These are phyloP conservation scores for Ophiocytium majus DNA, from an alignment of 352 stramenopile genomes.

Conservation along the genomic window DNA sequence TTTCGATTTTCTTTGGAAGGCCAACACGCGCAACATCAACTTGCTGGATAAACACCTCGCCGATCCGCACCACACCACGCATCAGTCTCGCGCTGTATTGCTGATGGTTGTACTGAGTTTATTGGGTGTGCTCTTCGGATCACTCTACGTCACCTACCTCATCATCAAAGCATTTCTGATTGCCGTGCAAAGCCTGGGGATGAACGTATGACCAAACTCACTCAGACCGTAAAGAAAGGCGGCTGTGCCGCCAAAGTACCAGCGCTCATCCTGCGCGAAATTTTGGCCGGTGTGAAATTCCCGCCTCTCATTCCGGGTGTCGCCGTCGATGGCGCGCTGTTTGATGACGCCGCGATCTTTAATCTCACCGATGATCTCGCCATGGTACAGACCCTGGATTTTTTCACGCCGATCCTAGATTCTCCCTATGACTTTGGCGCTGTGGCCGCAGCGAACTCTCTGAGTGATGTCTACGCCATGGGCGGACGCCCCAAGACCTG, in stretches of 20 bases:
- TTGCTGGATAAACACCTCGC: no score
- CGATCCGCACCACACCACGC: no score
- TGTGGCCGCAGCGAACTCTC: conserved; percentile 62
- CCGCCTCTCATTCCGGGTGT: neutral
- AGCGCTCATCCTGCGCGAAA: conserved; percentile 6
- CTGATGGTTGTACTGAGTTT: no score
- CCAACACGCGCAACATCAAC: neutral
- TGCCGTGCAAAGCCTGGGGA: no score
- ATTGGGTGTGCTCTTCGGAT: no score
- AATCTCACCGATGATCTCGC: neutral
- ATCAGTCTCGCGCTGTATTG: no score
- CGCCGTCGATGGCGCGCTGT: neutral
- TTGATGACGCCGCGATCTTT: conserved; percentile 5
- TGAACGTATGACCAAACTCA: conserved; percentile 2
- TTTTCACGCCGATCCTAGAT: conserved; percentile 33
- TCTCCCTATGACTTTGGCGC: conserved; percentile 56
- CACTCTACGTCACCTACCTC: no score
- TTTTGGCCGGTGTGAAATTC: neutral
- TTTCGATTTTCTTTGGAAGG: neutral
- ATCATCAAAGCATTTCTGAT: no score
- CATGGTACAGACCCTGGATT: conserved; percentile 57
- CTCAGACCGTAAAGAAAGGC: conserved; percentile 8
- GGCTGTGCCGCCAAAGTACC: neutral
- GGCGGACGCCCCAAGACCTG: neutral
- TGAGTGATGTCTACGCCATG: conserved; percentile 34